Conservation (phyloP, 2,329 filamentous ascomycete species). For the Lachnellula willkommii region DNA sequence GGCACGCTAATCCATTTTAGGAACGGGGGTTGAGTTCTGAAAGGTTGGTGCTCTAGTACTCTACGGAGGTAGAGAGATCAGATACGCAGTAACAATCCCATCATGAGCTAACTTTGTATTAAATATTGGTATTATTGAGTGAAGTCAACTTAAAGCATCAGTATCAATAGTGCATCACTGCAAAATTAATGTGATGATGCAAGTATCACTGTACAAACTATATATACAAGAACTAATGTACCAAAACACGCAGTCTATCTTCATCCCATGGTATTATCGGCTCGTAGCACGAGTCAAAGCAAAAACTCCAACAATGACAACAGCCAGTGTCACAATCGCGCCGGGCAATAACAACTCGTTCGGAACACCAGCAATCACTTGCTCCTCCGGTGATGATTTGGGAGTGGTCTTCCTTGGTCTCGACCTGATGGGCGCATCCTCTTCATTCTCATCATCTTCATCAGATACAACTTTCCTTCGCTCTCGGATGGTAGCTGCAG, state of each 20-base stretch:
- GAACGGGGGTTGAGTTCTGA: not conserved
- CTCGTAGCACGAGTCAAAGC: constrained; percentile 66
- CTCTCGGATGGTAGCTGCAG: constrained; percentile 45
- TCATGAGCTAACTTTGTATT: not conserved
- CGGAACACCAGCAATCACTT: constrained; percentile 83
- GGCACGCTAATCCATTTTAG: constrained; percentile 12
- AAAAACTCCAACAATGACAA: constrained; percentile 91
- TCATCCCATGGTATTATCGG: constrained; percentile 32
- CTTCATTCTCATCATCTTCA: constrained; percentile 50
- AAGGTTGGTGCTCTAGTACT: no score
- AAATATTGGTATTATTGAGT: not conserved
- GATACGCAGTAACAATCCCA: not conserved
- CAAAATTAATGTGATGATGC: not conserved
- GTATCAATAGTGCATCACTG: not conserved
- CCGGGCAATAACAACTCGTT: constrained; percentile 92
- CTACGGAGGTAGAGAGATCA: no score
- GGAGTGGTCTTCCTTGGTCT: constrained; percentile 31
- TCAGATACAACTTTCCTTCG: constrained; percentile 38
- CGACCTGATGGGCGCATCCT: constrained; percentile 39
- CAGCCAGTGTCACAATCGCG: constrained; percentile 89
- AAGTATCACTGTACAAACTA: not conserved
- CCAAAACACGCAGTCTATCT: constrained; percentile 11
- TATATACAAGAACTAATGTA: constrained; percentile 16
- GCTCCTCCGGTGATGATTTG: constrained; percentile 41
- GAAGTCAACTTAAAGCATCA: not conserved